Percentiles rank a stretch among this genome's conserved stretches.
These are phyloP conservation scores for Plasmodium adleri DNA, from an alignment of 169 alveolate species.

Conservation along the genomic window DNA sequence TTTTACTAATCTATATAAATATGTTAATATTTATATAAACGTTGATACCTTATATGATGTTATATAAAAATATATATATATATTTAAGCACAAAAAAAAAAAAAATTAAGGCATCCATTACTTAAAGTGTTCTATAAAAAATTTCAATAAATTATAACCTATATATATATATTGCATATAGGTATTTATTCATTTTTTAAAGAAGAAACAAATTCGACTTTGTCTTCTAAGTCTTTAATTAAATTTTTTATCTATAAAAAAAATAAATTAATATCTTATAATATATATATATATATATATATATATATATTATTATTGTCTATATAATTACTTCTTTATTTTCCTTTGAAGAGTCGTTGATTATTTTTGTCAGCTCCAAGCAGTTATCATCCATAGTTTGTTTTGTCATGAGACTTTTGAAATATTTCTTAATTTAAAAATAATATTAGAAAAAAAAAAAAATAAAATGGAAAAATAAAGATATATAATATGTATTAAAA, in stretches of 20 bases:
- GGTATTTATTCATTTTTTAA: too few species aligned
- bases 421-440: slow-evolving; percentile 27
- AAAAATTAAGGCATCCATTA: too few species aligned
- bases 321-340: slow-evolving; percentile 19
- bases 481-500: not conserved
- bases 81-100: too few species aligned
- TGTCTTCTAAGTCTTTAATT: slow-evolving; percentile 19
- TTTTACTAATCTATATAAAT: too few species aligned
- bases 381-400: slow-evolving; percentile 32
- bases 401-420: slow-evolving; percentile 39
- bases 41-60: too few species aligned
- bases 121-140: too few species aligned
- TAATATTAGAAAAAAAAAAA: not conserved
- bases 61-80: too few species aligned
- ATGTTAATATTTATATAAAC: too few species aligned
- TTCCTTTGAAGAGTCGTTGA: not conserved
- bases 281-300: not conserved
- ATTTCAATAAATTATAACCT: too few species aligned
- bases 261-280: not conserved
- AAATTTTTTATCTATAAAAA: slow-evolving; percentile 38
- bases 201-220: not conserved
- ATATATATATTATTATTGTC: slow-evolving; percentile 1
- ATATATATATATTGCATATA: too few species aligned
- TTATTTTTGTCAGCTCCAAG: slow-evolving; percentile 18
- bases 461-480: not conserved